Percentiles rank a stretch among this genome's conserved stretches.
Evolutionary conservation across 148 eudicot species (phyloP).

Genomic region (Linanthus parryae): DNA sequence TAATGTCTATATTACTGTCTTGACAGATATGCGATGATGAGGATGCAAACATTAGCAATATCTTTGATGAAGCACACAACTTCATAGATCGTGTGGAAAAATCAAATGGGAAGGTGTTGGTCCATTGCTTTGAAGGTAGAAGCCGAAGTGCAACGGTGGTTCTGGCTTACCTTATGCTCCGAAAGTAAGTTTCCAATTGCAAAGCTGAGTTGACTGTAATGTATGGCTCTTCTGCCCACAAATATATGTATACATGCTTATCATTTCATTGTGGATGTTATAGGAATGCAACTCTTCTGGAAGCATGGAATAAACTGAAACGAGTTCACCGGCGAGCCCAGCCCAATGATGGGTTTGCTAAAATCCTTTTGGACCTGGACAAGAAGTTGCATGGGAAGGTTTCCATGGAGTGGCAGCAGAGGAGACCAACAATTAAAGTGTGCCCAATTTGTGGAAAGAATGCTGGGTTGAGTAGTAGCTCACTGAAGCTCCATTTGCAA

Average conservation of each 20-base stretch:
- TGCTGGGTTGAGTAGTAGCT: constrained; percentile 93
- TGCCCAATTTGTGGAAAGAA: constrained; percentile 98
- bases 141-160: constrained; percentile 93
- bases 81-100: constrained; percentile 69
- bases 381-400: constrained; percentile 67
- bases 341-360: constrained; percentile 97
- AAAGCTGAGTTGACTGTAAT: no score
- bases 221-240: no score
- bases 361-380: constrained; percentile 68
- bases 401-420: constrained; percentile 99
- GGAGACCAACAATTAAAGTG: constrained; percentile 82
- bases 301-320: constrained; percentile 86
- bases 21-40: constrained; percentile 86
- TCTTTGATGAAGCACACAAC: constrained; percentile 80
- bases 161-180: constrained; percentile 82
- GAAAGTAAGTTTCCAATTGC: constrained; percentile 59
- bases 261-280: constrained; percentile 10
- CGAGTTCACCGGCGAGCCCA: constrained; percentile 90
- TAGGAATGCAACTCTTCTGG: constrained; percentile 68
- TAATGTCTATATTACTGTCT: not conserved
- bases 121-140: constrained; percentile 99
- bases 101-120: constrained; percentile 81
- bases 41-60: constrained; percentile 67
- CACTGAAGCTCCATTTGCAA: constrained; percentile 92
- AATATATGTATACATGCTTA: no score